phyloP scores from a whole-genome alignment of 2,329 filamentous ascomycete species.

The Herpotrichia juniperi region DNA sequence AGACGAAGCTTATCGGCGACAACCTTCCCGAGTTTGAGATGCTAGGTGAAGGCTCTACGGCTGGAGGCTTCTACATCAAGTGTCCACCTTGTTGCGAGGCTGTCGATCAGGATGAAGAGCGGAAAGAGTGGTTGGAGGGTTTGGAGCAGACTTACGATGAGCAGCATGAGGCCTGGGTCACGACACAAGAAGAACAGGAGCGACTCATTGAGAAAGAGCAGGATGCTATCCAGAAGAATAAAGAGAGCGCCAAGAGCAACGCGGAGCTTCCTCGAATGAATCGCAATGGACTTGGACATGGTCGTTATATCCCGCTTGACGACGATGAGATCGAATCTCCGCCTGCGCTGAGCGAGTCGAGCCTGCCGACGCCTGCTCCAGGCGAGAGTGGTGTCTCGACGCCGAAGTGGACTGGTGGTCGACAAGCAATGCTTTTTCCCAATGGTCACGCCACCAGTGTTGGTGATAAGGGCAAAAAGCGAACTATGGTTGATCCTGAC shows the following conservation, averaged over 20 bases:
- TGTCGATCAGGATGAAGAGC: conserved; percentile 21
- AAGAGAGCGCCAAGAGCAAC: background rate
- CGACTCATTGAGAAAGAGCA: conserved; percentile 19
- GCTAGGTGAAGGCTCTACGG: conserved; percentile 50
- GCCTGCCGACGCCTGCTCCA: conserved; percentile 27
- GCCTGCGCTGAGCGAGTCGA: conserved; percentile 34
- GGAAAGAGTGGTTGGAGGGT: conserved; percentile 28
- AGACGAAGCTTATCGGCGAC: conserved; percentile 57
- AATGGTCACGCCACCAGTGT: background rate
- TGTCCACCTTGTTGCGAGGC: conserved; percentile 51
- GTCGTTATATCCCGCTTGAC: conserved; percentile 11
- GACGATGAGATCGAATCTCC: conserved; percentile 25
- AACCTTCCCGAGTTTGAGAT: conserved; percentile 59
- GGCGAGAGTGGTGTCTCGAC: conserved; percentile 29
- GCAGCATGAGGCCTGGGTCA: conserved; percentile 26
- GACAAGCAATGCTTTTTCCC: background rate
- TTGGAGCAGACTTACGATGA: conserved; percentile 29
- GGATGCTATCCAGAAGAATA: conserved; percentile 4
- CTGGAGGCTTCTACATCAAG: conserved; percentile 59
- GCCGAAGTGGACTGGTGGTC: conserved; percentile 15
- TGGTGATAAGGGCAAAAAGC: conserved; percentile 9
- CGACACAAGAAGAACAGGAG: conserved; percentile 2
- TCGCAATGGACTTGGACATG: background rate
- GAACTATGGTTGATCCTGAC: conserved; percentile 1
- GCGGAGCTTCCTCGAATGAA: background rate